Conservation (phyloP, 2,329 filamentous ascomycete species). For the Cyphellophora europaea region DNA sequence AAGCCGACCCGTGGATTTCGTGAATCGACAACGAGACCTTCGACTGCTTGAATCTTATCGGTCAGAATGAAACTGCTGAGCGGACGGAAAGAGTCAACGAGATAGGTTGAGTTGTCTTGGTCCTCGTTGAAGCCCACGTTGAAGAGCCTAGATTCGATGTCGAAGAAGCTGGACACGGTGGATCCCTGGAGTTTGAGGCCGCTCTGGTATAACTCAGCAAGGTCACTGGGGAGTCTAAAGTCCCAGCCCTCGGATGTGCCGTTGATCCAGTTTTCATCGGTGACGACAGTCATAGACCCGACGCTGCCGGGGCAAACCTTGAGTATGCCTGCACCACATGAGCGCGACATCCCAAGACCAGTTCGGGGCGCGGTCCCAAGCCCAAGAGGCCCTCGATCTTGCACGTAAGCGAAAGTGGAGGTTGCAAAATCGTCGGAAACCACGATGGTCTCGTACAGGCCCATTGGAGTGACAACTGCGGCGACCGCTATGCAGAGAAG, state of each 20-base stretch:
- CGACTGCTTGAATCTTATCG: slow-evolving; percentile 25
- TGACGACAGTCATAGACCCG: slow-evolving; percentile 14
- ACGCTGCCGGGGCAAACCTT: slow-evolving; percentile 20
- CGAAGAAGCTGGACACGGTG: slow-evolving; percentile 34
- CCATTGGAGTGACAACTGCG: slow-evolving; percentile 38
- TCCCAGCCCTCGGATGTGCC: slow-evolving; percentile 21
- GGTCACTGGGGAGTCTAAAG: slow-evolving; percentile 24
- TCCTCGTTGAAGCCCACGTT: slow-evolving; percentile 14
- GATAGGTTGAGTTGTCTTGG: slow-evolving; percentile 22
- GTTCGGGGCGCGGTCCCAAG: slow-evolving; percentile 28
- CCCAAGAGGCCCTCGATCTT: slow-evolving; percentile 29
- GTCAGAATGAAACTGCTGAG: slow-evolving; percentile 25
- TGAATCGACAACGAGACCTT: slow-evolving; percentile 28
- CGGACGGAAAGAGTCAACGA: slow-evolving; percentile 23
- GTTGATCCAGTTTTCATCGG: slow-evolving; percentile 17
- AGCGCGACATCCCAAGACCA: slow-evolving; percentile 23
- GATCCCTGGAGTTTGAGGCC: slow-evolving; percentile 21
- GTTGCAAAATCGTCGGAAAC: slow-evolving; percentile 10
- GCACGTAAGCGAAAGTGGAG: slow-evolving; percentile 28
- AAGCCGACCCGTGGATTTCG: slow-evolving; percentile 33
- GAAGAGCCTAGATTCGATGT: slow-evolving; percentile 30
- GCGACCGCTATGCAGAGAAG: slow-evolving; percentile 29
- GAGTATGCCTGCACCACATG: slow-evolving; percentile 19
- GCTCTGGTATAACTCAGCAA: slow-evolving; percentile 30
- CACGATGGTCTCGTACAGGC: slow-evolving; percentile 32